These are phyloP conservation scores for Rhodotorula sp. DNA, from an alignment of 1,284 basidiomycete species.

Conservation along the genomic window DNA sequence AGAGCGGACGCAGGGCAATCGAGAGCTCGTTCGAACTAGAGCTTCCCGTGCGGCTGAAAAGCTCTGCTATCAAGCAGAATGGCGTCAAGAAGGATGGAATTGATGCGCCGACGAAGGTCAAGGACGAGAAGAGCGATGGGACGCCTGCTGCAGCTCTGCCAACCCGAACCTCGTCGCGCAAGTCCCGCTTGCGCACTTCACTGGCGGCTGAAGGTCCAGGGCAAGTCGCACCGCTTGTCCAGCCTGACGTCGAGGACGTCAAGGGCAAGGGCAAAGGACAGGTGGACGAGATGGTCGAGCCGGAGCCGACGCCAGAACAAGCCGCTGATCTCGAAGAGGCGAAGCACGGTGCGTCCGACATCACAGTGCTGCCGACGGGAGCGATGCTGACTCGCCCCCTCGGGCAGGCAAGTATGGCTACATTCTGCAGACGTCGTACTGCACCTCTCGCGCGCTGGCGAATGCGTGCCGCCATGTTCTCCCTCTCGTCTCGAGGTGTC, in stretches of 20 bases:
- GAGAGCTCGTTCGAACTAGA: background rate
- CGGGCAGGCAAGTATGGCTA: constrained; percentile 1
- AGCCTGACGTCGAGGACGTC: background rate
- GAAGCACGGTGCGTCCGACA: background rate
- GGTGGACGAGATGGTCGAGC: background rate
- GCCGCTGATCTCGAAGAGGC: too few relatives aligned
- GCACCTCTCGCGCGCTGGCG: background rate
- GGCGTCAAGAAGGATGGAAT: background rate
- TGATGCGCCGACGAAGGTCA: too few relatives aligned
- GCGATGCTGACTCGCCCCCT: background rate
- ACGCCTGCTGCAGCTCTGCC: background rate
- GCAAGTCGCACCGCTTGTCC: too few relatives aligned
- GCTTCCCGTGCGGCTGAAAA: background rate
- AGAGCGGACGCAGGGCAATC: too few relatives aligned
- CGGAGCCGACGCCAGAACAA: background rate
- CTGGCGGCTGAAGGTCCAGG: too few relatives aligned
- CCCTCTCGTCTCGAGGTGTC: background rate
- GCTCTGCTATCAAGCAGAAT: background rate
- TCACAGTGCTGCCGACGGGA: too few relatives aligned
- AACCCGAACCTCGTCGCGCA: too few relatives aligned
- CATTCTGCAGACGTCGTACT: background rate
- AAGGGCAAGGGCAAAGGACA: background rate
- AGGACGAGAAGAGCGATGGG: background rate
- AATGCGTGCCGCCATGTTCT: background rate
- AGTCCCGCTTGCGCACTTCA: too few relatives aligned